Percentiles rank a stretch among this genome's conserved stretches.
Evolutionary conservation across 176 grass and related monocot species (phyloP).

Genomic region (Zea mays): Zm-B73-REFERENCE-NAM-5.0 NC_050099.1:150428001-150428500

Average conservation of each 20-base stretch:
- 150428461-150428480: constrained; percentile 97
- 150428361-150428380: constrained; percentile 84
- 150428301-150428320: constrained; percentile 63
- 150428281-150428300: constrained; percentile 81
- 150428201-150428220: constrained; percentile 89
- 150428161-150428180: constrained; percentile 21
- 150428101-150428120: constrained; percentile 29
- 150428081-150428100: background rate
- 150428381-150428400: constrained; percentile 83
- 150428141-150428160: constrained; percentile 30
- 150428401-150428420: constrained; percentile 80
- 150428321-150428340: constrained; percentile 94
- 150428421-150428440: constrained; percentile 98
- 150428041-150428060: constrained; percentile 1
- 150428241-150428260: constrained; percentile 84
- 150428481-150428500: constrained; percentile 85
- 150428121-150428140: constrained; percentile 46
- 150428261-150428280: constrained; percentile 91
- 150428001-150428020: constrained; percentile 29
- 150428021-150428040: constrained; percentile 31
- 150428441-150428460: constrained; percentile 77
- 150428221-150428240: constrained; percentile 84
- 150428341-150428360: constrained; percentile 98
- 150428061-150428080: constrained; percentile 13
- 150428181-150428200: constrained; percentile 42